phyloP scores from a whole-genome alignment of 2,329 filamentous ascomycete genomes.

The Ophiostoma triangulosporum region DNA sequence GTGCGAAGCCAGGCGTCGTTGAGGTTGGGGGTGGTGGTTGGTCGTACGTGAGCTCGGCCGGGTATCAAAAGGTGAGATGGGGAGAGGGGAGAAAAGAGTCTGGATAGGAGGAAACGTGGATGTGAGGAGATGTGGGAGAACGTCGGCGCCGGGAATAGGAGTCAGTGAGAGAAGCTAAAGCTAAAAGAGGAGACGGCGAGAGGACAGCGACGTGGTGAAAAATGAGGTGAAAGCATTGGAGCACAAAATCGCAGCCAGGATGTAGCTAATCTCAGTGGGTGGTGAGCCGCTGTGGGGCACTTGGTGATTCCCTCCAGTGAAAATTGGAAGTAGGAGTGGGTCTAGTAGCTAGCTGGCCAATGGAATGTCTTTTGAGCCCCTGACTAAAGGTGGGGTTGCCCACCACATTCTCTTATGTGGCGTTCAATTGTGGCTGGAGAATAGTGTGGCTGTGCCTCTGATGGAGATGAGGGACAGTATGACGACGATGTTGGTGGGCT shows the following conservation, averaged over 20 bases:
- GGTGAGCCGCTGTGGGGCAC: too few species aligned
- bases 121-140: not conserved
- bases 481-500: too few species aligned
- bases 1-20: not conserved
- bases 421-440: not conserved
- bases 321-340: not conserved
- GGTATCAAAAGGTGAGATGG: not conserved
- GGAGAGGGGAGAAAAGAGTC: not conserved
- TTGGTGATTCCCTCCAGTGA: not conserved
- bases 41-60: not conserved
- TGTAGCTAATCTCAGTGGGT: not conserved
- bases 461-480: too few species aligned
- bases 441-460: too few species aligned
- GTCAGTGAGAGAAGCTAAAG: not conserved
- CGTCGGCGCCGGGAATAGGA: too few species aligned
- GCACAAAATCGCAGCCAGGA: not conserved
- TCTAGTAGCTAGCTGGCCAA: constrained; percentile 8
- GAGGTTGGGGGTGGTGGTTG: not conserved
- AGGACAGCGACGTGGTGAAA: not conserved
- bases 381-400: constrained; percentile 5
- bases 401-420: not conserved
- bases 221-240: not conserved
- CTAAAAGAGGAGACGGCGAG: not conserved
- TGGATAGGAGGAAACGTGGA: not conserved
- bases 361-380: constrained; percentile 6